Evolutionary conservation across 768 basidiomycete species (phyloP).

Genomic region (Trametes villosa): DNA sequence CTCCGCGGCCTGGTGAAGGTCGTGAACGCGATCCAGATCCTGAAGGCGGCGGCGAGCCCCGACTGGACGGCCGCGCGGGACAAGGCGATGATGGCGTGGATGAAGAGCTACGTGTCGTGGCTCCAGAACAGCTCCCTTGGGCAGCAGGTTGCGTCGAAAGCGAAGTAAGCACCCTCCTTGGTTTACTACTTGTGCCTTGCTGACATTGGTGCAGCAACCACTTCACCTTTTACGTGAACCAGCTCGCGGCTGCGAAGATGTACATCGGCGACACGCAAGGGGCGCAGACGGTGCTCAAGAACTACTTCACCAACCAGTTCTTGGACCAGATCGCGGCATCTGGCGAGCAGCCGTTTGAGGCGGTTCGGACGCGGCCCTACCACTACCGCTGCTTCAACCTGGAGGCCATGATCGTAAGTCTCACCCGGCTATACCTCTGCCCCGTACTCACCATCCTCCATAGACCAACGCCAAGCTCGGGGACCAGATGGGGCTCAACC

Average conservation of each 20-base stretch:
- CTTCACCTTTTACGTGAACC: conserved; percentile 50
- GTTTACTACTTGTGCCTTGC: not conserved
- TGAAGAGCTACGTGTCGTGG: conserved; percentile 49
- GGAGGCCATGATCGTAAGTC: conserved; percentile 59
- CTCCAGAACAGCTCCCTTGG: conserved; percentile 48
- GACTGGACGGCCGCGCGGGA: conserved; percentile 49
- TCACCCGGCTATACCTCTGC: not conserved
- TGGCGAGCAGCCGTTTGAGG: conserved; percentile 64
- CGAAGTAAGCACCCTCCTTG: conserved; percentile 46
- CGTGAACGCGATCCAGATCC: conserved; percentile 47
- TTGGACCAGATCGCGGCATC: conserved; percentile 51
- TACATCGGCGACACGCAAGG: conserved; percentile 45
- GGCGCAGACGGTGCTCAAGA: conserved; percentile 42
- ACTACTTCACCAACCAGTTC: conserved; percentile 49
- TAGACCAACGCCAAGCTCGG: conserved; percentile 59
- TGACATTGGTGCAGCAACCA: conserved; percentile 51
- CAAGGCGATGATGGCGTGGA: conserved; percentile 48
- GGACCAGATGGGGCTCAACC: conserved; percentile 52
- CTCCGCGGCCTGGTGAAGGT: conserved; percentile 54
- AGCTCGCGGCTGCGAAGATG: conserved; percentile 48
- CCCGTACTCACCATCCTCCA: not conserved
- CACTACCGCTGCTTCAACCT: conserved; percentile 65
- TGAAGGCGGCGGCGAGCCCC: conserved; percentile 41
- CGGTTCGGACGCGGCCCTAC: conserved; percentile 55
- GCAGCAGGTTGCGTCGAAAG: conserved; percentile 43